Conservation (phyloP, 768 basidiomycete species). For the Boletus sensibilis region DNA sequence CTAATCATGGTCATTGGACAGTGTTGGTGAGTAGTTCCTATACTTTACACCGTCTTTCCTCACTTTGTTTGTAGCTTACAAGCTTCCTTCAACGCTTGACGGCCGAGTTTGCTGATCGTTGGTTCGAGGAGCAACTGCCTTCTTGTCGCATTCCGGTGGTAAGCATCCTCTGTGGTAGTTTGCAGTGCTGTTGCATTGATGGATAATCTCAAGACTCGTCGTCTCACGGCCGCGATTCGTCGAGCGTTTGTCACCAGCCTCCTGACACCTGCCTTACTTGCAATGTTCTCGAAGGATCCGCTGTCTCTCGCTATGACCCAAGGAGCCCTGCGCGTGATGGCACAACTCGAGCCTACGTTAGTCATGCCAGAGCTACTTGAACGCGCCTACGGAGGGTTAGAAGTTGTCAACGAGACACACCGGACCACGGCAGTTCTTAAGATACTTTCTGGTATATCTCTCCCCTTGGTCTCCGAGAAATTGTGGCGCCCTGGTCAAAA, state of each 20-base stretch:
- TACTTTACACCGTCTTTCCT: constrained; percentile 1
- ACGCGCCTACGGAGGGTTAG: constrained; percentile 87
- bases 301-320: constrained; percentile 81
- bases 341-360: constrained; percentile 75
- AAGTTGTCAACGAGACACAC: constrained; percentile 93
- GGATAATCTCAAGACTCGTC: constrained; percentile 49
- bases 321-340: constrained; percentile 72
- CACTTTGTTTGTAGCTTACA: constrained; percentile 49
- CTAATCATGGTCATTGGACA: constrained; percentile 87
- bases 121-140: constrained; percentile 72
- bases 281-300: constrained; percentile 89
- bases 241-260: constrained; percentile 78
- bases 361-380: constrained; percentile 92
- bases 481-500: constrained; percentile 87
- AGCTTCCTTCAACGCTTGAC: constrained; percentile 79
- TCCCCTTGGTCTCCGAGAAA: constrained; percentile 72
- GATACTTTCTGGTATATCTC: constrained; percentile 73
- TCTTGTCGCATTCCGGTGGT: constrained; percentile 80
- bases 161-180: constrained; percentile 1
- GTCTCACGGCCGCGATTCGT: constrained; percentile 79
- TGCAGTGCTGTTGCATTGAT: background rate
- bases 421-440: constrained; percentile 89
- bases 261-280: constrained; percentile 82
- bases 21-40: constrained; percentile 20
- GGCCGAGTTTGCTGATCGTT: constrained; percentile 76